Conservation (phyloP, 2,329 filamentous ascomycete species). For the Herpotrichia juniperi region DNA sequence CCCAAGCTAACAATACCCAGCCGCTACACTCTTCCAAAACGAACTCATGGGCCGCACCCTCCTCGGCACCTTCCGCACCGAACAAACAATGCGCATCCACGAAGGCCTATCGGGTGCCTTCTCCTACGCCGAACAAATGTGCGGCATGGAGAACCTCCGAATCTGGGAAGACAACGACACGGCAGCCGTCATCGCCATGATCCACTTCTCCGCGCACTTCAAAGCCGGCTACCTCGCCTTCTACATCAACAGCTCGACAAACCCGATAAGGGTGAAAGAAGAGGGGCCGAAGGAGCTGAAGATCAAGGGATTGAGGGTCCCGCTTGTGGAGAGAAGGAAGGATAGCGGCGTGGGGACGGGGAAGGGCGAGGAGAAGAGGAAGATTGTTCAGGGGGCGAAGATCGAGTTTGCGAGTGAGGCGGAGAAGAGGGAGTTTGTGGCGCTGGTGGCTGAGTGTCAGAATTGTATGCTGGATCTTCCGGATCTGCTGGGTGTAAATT, state of each 20-base stretch:
- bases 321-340: slow-evolving; percentile 30
- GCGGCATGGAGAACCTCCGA: slow-evolving; percentile 54
- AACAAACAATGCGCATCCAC: slow-evolving; percentile 53
- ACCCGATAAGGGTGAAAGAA: slow-evolving; percentile 48
- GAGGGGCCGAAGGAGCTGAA: slow-evolving; percentile 47
- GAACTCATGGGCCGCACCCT: slow-evolving; percentile 54
- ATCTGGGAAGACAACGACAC: slow-evolving; percentile 54
- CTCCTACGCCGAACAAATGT: slow-evolving; percentile 56
- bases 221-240: slow-evolving; percentile 52
- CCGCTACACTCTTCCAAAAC: slow-evolving; percentile 51
- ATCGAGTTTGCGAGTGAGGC: slow-evolving; percentile 52
- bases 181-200: slow-evolving; percentile 50
- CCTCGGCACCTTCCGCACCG: slow-evolving; percentile 50
- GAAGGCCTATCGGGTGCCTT: slow-evolving; percentile 50
- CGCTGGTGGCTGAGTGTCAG: slow-evolving; percentile 46
- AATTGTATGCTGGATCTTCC: slow-evolving; percentile 46
- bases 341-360: slow-evolving; percentile 22
- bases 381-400: slow-evolving; percentile 48
- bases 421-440: slow-evolving; percentile 50
- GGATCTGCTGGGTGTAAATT: slow-evolving; percentile 41
- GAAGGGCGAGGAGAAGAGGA: slow-evolving; percentile 37
- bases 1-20: slow-evolving; percentile 11
- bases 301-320: slow-evolving; percentile 50
- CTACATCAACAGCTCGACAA: slow-evolving; percentile 48
- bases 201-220: slow-evolving; percentile 53